Evolutionary conservation across 1,139 yeast genomes (phyloP), one percentile per base, ranked within the genome.

Genomic region (Yamadazyma atmosphaerica): DNA sequence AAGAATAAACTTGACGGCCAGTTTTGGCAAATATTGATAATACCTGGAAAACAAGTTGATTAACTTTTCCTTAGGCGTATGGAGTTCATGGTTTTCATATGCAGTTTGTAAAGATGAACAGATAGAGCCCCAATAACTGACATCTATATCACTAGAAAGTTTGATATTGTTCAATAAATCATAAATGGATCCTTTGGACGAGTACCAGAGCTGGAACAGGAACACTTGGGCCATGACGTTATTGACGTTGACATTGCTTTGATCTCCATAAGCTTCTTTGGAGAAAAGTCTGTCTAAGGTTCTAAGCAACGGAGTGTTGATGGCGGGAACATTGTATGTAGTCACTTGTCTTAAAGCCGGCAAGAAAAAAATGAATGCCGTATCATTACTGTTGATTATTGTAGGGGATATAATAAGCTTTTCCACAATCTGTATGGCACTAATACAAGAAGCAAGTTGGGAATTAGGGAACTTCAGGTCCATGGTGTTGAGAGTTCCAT

Each of bases 121-220:
- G 2, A 72, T 62, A 3, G 72, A 60, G 35, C 55, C 60, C 54
- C 69, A 58, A 32, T 61, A 57, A 34, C 56, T 60, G 6, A 48
- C 49, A 33, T 72, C 75, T 13, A 66, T 69, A 4, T 56, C 60
- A 17, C 62, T 52, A 29, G 51, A 47, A 1, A 66, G 38, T 36
- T 56, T 45, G 25, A 64, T 32, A 35, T 40, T 38, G 33, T 50
- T 30, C 18, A 62, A 41, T 10, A 61, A 56, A 33, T 66, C 74
- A 34, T 69, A 68, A 1, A 81, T 65, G 2, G 82, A 74, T 12
- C 54, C 49, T 1, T 64, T 55, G 2, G 63, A 51, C 0, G 79
- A 63, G 42, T 71, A 70, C 83, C 83, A 79, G 14, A 72, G 51
- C 33, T 75, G 77, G 46, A 70, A 70, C 11, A 75, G 75, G 14